Base-by-base conservation (phyloP, 129 eudicot genomes). In the Tagetes patula region DNA sequence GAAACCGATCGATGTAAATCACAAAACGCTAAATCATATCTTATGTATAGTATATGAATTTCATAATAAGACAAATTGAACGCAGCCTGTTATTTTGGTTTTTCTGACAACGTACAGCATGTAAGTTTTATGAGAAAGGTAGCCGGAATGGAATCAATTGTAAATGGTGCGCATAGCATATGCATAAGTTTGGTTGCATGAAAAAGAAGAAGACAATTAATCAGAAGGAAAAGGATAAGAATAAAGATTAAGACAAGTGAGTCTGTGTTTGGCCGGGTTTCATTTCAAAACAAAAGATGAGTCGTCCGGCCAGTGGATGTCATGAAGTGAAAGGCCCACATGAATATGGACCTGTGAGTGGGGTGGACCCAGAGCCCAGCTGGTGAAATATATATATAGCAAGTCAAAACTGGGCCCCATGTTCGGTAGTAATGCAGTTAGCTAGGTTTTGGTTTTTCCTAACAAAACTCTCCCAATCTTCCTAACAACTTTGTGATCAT, bases 391-490 rank as follows among this genome's bases (percentile, higher is more conserved):
- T 3, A 2, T 3, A 48, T 8, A 4, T 45, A 8, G 59, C 61
- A 61, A 69, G 61, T 70, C 61, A 61, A 61, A 61, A 34, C 45
- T 46, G 48, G 47, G 61, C n/a, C 61, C 36, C 3, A 13, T 7
- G 33, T 72, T 72, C n/a, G 45, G 67, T 71, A 9, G 67, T 41
- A 56, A 55, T 41, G 55, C 43, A 43, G 65, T 72, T 72, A 67
- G 43, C 27, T 20, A 20, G 27, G 27, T 20, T 20, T 20, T 40
- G 50, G 76, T 50, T 72, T 55, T 38, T 67, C 56, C 67, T 40
- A 72, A 72, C 67, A 8, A 56, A n/a, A n/a, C n/a, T n/a, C n/a
- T n/a, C n/a, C n/a, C n/a, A n/a, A n/a, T n/a, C n/a, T 38, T 67
- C 56, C 67, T 40, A 72, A 72, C 67, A 8, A 56, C 42, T 3